Evolutionary conservation across 257 asterid genomes (phyloP).

Genomic region (Henckelia pumila): DNA sequence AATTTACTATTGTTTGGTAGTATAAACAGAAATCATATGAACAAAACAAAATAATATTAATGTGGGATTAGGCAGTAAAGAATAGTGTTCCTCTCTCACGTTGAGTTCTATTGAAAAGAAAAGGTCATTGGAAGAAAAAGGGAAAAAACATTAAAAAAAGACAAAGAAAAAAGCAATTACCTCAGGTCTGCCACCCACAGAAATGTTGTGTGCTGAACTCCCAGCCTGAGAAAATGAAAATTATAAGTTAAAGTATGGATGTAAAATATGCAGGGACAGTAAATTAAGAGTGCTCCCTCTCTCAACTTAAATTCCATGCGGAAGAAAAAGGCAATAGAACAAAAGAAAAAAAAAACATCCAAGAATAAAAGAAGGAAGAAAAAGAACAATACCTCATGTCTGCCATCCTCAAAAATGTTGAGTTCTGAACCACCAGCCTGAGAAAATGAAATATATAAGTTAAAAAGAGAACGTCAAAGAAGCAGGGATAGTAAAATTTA

Average conservation of each 20-base stretch:
- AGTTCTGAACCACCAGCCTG: neutral
- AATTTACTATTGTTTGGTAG: neutral
- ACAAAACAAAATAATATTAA: neutral
- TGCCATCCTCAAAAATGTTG: neutral
- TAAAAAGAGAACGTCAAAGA: neutral
- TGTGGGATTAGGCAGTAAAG: neutral
- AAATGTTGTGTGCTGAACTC: constrained; percentile 33
- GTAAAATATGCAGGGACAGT: constrained; percentile 2
- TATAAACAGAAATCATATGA: neutral
- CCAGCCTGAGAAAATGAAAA: constrained; percentile 36
- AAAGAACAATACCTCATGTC: neutral
- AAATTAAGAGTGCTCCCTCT: neutral
- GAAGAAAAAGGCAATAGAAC: neutral
- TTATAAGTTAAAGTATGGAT: neutral
- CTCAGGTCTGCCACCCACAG: constrained; percentile 38
- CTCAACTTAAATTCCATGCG: neutral
- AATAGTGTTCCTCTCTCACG: neutral
- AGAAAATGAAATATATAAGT: neutral
- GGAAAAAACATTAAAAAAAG: neutral
- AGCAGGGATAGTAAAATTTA: constrained; percentile 5
- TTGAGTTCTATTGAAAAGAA: too few species aligned
- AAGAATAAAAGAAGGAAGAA: too few species aligned
- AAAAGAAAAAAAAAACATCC: constrained; percentile 6
- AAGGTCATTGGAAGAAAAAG: too few species aligned
- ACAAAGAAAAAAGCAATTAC: constrained; percentile 25